Evolutionary conservation across 345 rosid species (phyloP), one percentile per base, ranked within the genome.

Genomic region (Arabis alpina): DNA sequence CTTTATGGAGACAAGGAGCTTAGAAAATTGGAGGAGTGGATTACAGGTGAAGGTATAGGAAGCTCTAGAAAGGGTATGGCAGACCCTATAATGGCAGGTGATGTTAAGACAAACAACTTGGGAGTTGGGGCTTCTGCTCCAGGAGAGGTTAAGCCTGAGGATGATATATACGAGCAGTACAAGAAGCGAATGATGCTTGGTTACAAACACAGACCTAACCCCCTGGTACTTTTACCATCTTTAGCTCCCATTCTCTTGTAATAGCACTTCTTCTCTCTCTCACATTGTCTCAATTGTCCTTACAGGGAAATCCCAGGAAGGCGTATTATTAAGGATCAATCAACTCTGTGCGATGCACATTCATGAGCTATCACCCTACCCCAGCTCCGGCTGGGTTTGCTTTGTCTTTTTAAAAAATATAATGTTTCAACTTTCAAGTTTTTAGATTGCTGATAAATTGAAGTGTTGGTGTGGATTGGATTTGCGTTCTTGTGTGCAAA

Each of bases 161-260:
- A 95, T 81, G 99, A 95, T 75, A 92, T 92, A 76, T 94, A 94
- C 42, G 99, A 94, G 80, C 99, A 92, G 79, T 94, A 94, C 65
- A 94, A 94, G 89, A 94, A 94, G 90, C 87, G 98, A 40, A 94
- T 94, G 98, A 94, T 94, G 98, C 96, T 94, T 42, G 99, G 99
- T 48, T 94, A 94, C 79, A 87, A 89, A 51, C 54, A 94, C 73
- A 85, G 98, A 64, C 99, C 99, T 43, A 94, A 94, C 76, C 99
- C 99, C 56, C 79, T 92, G 96, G 99, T 92, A 89, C 42, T 5
- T 12, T 27, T 41, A 3, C 30, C 2, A 44, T 56, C 2, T 57
- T 57, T 54, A 40, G 45, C 41, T 50, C 50, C 14, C 9, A 25
- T 16, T 64, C 60, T 10, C 11, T 41, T 41, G 54, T 64, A 14